Conservation (phyloP, 345 rosid genomes). For the Fremontodendron californicum region DNA sequence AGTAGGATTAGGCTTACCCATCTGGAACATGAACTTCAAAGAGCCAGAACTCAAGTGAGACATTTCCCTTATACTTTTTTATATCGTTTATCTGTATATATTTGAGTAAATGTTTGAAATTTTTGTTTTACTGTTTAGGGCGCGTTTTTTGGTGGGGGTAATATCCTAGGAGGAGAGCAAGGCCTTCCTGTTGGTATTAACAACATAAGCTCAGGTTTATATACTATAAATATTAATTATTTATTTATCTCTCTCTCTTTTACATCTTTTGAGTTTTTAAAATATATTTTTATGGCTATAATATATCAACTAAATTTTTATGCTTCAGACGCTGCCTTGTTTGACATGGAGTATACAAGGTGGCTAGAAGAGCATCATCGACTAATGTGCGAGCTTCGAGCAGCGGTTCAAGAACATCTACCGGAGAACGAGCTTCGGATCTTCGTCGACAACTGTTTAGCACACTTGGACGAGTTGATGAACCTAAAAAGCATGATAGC, state of each 20-base stretch:
- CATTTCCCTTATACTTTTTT: not conserved
- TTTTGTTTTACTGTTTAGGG: constrained; percentile 46
- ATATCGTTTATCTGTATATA: not conserved
- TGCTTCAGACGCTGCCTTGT: constrained; percentile 60
- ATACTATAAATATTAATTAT: not conserved
- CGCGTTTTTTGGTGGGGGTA: constrained; percentile 61
- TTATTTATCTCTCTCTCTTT: not conserved
- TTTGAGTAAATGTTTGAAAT: not conserved
- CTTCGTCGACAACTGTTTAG: constrained; percentile 70
- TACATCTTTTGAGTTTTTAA: not conserved
- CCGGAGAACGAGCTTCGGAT: constrained; percentile 85
- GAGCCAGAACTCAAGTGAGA: constrained; percentile 81
- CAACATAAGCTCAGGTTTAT: constrained; percentile 62
- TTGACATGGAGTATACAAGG: constrained; percentile 82
- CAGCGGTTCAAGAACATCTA: constrained; percentile 83
- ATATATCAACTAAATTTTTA: not conserved
- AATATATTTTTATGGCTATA: too few relatives aligned
- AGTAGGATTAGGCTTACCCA: constrained; percentile 91
- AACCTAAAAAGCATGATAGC: constrained; percentile 75
- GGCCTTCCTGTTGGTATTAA: constrained; percentile 54
- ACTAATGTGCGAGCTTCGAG: constrained; percentile 73
- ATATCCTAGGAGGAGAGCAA: constrained; percentile 59
- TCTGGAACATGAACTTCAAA: constrained; percentile 89
- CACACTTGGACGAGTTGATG: constrained; percentile 76
- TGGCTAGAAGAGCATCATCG: constrained; percentile 94